Percentiles rank a stretch among this genome's conserved stretches.
These are phyloP conservation scores for Morella rubra DNA, from an alignment of 306 rosid genomes.

Conservation along the genomic window DNA sequence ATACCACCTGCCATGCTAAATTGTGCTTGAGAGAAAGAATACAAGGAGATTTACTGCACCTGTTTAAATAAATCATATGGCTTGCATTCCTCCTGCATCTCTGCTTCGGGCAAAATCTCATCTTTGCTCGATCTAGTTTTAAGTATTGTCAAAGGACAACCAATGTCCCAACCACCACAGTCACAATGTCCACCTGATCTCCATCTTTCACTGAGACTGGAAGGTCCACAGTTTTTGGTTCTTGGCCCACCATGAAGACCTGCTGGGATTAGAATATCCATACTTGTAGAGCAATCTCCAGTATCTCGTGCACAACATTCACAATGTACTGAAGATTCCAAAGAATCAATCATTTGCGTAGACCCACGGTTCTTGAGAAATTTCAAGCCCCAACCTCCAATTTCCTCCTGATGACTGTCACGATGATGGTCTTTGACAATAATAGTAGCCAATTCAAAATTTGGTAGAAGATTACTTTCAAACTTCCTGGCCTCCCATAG, in stretches of 20 bases:
- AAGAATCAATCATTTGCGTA: slow-evolving; percentile 34
- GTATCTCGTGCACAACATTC: slow-evolving; percentile 45
- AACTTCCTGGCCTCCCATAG: slow-evolving; percentile 30
- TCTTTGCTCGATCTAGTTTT: slow-evolving; percentile 45
- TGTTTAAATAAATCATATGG: slow-evolving; percentile 56
- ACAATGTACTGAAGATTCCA: slow-evolving; percentile 27
- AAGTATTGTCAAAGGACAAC: slow-evolving; percentile 83
- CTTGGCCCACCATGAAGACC: slow-evolving; percentile 91
- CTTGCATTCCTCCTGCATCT: slow-evolving; percentile 59
- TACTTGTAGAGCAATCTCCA: slow-evolving; percentile 61
- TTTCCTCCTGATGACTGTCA: slow-evolving; percentile 36
- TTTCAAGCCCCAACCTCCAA: slow-evolving; percentile 96
- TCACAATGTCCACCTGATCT: slow-evolving; percentile 83
- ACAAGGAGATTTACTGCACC: slow-evolving; percentile 42
- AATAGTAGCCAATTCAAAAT: slow-evolving; percentile 83
- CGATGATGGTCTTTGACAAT: slow-evolving; percentile 68
- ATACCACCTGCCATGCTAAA: slow-evolving; percentile 6
- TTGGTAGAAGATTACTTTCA: slow-evolving; percentile 53
- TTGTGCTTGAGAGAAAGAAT: slow-evolving; percentile 2
- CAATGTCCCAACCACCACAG: slow-evolving; percentile 99
- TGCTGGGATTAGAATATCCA: slow-evolving; percentile 74
- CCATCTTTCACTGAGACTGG: slow-evolving; percentile 87
- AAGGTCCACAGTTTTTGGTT: slow-evolving; percentile 75
- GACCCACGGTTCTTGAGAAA: slow-evolving; percentile 67
- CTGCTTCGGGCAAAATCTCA: slow-evolving; percentile 35